These are phyloP conservation scores for Porogramme epimiltina DNA, from an alignment of 1,284 basidiomycete species.

Conservation along the genomic window DNA sequence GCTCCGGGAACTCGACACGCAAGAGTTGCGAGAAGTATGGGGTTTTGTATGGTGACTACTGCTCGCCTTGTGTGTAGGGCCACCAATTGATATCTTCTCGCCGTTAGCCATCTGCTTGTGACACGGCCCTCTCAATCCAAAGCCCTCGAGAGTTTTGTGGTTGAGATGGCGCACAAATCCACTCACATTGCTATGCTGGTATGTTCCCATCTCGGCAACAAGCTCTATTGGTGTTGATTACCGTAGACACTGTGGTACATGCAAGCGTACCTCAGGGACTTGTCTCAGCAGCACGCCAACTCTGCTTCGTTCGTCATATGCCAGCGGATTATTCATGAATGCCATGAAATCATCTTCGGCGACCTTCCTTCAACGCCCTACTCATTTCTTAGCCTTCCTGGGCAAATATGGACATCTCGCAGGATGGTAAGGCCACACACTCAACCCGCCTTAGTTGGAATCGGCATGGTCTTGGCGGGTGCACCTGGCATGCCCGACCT, in stretches of 20 bases:
- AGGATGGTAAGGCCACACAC: slow-evolving; percentile 74
- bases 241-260: slow-evolving; percentile 95
- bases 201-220: slow-evolving; percentile 39
- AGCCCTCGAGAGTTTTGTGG: slow-evolving; percentile 90
- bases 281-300: slow-evolving; percentile 64
- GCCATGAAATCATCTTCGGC: slow-evolving; percentile 97
- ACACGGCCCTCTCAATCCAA: slow-evolving; percentile 88
- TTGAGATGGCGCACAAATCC: slow-evolving; percentile 84
- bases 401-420: slow-evolving; percentile 49
- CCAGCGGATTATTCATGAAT: slow-evolving; percentile 89
- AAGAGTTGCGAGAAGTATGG: slow-evolving; percentile 93
- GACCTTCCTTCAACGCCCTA: slow-evolving; percentile 81
- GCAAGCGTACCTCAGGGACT: slow-evolving; percentile 91
- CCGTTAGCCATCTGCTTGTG: slow-evolving; percentile 82
- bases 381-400: slow-evolving; percentile 50
- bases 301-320: slow-evolving; percentile 90
- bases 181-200: slow-evolving; percentile 94
- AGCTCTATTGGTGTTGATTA: slow-evolving; percentile 11
- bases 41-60: slow-evolving; percentile 85
- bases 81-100: slow-evolving; percentile 15
- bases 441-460: slow-evolving; percentile 82
- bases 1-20: slow-evolving; percentile 74
- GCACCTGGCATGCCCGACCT: slow-evolving; percentile 79
- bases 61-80: slow-evolving; percentile 10
- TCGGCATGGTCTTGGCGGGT: slow-evolving; percentile 82